Base-by-base conservation (phyloP, 1,284 basidiomycete genomes). In the Ceratobasidium sp. region DNA sequence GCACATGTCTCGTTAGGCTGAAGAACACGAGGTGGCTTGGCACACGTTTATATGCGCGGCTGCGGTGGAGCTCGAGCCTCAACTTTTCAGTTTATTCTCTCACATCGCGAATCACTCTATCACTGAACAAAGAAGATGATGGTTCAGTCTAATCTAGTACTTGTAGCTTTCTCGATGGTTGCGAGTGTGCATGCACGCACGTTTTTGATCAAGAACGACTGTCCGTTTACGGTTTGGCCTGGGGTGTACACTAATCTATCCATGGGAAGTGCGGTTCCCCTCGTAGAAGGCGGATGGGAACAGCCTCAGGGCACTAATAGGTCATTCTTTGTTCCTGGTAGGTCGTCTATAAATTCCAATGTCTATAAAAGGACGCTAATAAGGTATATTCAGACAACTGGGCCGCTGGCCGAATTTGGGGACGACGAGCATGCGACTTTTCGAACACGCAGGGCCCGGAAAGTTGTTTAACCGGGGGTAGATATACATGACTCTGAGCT, bases 401-500 rank as follows among this genome's bases (percentile, higher is more conserved):
- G 85, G 82, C 75, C 34, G 72, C 83, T 30, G 85, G 85, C 28
- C 79, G 84, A 39, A 83, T 86, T 69, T 86, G 84, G 84, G 83
- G 72, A 10, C 48, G 85, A 30, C 82, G 84, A 32, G 78, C 84
- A 75, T 86, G 86, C 75, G 78, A 86, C 73, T 86, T 86, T 75
- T 77, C 78, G 52, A 77, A 71, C n/a, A 84, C 83, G 74, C 83
- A 84, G 23, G 86, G 85, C 5, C 83, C 87, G 0, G 85, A 83
- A 72, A 85, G 85, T 4, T 88, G 87, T 75, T 74, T 86, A 30
- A 83, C 84, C 75, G 87, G 86, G 34, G 78, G 78, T 59, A 21
- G 21, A 26, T 58, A 53, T 41, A 21, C 10, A 34, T 3, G 18
- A 45, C 28, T 26, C 23, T 36, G 10, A 30, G 32, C 5, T 46